Conservation (phyloP, 306 rosid species). For the Parietaria judaica region DNA sequence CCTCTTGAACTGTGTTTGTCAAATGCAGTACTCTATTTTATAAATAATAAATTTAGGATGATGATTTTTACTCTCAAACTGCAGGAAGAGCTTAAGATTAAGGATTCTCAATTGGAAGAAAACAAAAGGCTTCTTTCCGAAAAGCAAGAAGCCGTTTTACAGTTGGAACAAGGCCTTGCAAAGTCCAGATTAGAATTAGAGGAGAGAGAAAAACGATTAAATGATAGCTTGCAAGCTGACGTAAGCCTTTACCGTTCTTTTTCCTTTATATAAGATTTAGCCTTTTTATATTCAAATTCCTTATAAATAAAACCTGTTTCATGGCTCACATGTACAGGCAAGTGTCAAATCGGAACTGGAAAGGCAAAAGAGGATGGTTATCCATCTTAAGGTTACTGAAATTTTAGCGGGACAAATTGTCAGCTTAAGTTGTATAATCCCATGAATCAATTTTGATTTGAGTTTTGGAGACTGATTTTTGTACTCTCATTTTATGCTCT, state of each 20-base stretch:
- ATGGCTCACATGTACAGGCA: constrained; percentile 40
- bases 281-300: background rate
- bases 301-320: constrained; percentile 4
- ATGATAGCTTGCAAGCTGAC: constrained; percentile 48
- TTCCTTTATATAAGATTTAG: background rate
- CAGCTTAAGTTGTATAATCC: background rate
- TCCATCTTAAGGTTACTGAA: constrained; percentile 50
- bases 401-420: background rate
- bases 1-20: no score
- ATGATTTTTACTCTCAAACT: constrained; percentile 3
- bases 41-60: no score
- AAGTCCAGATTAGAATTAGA: constrained; percentile 49
- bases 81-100: constrained; percentile 65
- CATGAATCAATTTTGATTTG: background rate
- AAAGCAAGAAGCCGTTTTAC: constrained; percentile 43
- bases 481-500: constrained; percentile 5
- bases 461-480: background rate
- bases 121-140: constrained; percentile 39
- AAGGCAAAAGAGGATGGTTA: constrained; percentile 40
- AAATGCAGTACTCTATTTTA: no score
- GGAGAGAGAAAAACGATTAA: constrained; percentile 63
- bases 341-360: constrained; percentile 55
- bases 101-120: constrained; percentile 55
- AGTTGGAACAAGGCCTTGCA: constrained; percentile 58
- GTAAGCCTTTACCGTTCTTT: constrained; percentile 26